Evolutionary conservation across 768 basidiomycete species (phyloP), one percentile per base, ranked within the genome.

Genomic region (Leccinum incarnatum): DNA sequence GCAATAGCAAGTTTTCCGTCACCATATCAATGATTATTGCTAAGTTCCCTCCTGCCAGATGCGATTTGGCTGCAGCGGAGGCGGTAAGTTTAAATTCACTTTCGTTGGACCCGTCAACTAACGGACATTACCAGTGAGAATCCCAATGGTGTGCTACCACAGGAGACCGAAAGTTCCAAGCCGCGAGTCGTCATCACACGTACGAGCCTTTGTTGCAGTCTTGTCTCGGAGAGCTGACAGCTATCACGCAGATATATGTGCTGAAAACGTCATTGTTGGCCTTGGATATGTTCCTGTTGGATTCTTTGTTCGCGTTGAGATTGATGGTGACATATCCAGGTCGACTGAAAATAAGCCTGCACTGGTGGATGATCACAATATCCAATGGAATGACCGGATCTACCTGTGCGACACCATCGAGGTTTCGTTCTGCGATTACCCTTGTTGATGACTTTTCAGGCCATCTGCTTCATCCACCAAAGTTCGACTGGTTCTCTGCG

Each of bases 221-320:
- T n/a, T n/a, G 1, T 51, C 23, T 6, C 17, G 9, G 5, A 5
- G 3, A 40, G 17, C 6, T 34, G 1, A 23, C 2, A 48, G 29
- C 9, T 12, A 23, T 19, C 10, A 17, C 3, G 4, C 21, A 64
- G 65, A 34, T 9, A 52, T 66, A 32, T 65, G 48, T 1, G 58
- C 52, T 12, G 56, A 54, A 9, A 25, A 58, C 45, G 21, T 66
- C 11, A 6, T 19, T 8, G 23, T 21, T 17, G 58, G 61, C 53
- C 37, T 60, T 14, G n/a, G 17, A 2, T 46, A 53, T 2, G 52
- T 63, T 5, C 65, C 64, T 4, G 21, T 53, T 6, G 65, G 63
- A 7, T 57, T 66, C 19, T 57, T 53, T 40, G 47, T 63, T 10
- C 36, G n/a, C 1, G 19, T 58, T 4, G 15, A 58, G 3, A 48